Evolutionary conservation across 805 yeast genomes (phyloP).

Genomic region (Ogataea paraovalis): DNA sequence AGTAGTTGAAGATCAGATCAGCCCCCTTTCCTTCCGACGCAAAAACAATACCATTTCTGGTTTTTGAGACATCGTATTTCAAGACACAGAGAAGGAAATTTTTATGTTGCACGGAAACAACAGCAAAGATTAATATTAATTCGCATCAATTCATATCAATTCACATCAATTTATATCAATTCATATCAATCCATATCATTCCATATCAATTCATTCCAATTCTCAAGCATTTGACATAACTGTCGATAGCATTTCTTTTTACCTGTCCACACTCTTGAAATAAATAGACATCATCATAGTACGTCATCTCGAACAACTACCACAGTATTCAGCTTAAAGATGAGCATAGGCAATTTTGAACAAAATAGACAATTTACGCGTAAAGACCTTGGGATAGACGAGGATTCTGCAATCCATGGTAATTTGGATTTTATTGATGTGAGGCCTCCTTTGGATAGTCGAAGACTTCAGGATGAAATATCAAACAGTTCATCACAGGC

Average conservation of each 20-base stretch:
- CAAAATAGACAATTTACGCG: slow-evolving; percentile 16
- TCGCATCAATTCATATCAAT: too few species aligned
- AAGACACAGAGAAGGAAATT: too few species aligned
- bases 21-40: neutral
- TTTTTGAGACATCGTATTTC: too few species aligned
- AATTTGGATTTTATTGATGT: neutral
- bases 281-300: too few species aligned
- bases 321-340: neutral
- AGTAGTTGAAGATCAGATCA: neutral
- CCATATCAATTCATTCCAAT: too few species aligned
- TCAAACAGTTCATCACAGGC: slow-evolving; percentile 27
- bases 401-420: slow-evolving; percentile 10
- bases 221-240: too few species aligned
- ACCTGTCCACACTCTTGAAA: too few species aligned
- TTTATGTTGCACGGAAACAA: too few species aligned
- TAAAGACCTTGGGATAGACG: slow-evolving; percentile 19
- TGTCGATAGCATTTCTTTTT: too few species aligned
- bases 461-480: slow-evolving; percentile 7
- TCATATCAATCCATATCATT: too few species aligned
- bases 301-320: neutral
- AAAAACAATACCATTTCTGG: neutral
- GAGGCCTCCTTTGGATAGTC: slow-evolving; percentile 7
- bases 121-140: too few species aligned
- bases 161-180: too few species aligned
- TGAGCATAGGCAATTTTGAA: neutral